Conservation (phyloP, 495 filamentous ascomycete species). For the Amniculicola lignicola region DNA sequence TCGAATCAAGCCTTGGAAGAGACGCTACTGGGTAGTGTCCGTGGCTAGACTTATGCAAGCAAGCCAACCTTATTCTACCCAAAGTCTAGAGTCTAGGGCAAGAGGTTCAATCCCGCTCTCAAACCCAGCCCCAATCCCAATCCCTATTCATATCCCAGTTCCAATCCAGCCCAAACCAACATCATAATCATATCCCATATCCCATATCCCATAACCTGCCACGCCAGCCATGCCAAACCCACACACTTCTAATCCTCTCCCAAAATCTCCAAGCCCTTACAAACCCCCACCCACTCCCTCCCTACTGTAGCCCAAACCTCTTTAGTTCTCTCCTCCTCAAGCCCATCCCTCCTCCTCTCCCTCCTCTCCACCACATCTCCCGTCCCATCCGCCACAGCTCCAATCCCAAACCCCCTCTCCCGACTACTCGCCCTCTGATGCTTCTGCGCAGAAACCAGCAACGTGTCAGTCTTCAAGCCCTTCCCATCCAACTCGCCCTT, state of each 20-base stretch:
- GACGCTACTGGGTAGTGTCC: too few relatives aligned
- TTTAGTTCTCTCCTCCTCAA: constrained; percentile 15
- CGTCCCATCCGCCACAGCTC: constrained; percentile 11
- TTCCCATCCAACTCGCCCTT: constrained; percentile 48
- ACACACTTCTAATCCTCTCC: not conserved
- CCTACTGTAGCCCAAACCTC: constrained; percentile 18
- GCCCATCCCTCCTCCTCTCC: constrained; percentile 23
- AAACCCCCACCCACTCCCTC: constrained; percentile 21
- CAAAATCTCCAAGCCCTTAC: constrained; percentile 26
- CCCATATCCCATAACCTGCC: too few relatives aligned
- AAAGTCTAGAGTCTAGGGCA: too few relatives aligned
- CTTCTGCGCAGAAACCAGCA: not conserved
- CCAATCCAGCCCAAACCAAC: too few relatives aligned
- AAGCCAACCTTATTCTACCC: too few relatives aligned
- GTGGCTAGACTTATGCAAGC: too few relatives aligned
- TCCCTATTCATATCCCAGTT: too few relatives aligned
- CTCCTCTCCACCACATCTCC: constrained; percentile 16
- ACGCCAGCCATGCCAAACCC: not conserved
- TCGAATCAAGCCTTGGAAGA: too few relatives aligned
- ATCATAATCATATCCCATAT: constrained; percentile 1
- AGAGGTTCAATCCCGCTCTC: too few relatives aligned
- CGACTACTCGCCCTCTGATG: not conserved
- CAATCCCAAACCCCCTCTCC: not conserved
- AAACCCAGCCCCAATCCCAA: too few relatives aligned
- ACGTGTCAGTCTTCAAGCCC: constrained; percentile 20